Conservation (phyloP, 1,284 basidiomycete species). For the Moniliophthora roreri region DNA sequence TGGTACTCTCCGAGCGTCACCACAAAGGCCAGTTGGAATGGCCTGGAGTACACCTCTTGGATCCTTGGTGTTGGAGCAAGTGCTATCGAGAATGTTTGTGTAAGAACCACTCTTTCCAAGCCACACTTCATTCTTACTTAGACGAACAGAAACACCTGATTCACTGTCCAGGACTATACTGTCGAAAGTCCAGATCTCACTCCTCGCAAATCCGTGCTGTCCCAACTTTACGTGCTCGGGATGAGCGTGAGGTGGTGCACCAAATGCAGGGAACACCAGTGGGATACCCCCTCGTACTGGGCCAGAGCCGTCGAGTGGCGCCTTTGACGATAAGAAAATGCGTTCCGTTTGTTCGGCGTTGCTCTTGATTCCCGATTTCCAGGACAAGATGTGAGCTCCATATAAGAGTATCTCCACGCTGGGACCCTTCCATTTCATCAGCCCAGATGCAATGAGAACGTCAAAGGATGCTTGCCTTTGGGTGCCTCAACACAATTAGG, state of each 20-base stretch:
- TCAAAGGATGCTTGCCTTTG: not conserved
- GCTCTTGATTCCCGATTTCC: slow-evolving; percentile 1
- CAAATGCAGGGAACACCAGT: slow-evolving; percentile 7
- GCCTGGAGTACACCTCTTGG: slow-evolving; percentile 52
- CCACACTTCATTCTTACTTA: slow-evolving; percentile 48
- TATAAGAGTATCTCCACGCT: slow-evolving; percentile 3
- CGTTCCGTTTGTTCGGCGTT: slow-evolving; percentile 2
- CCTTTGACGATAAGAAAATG: slow-evolving; percentile 5
- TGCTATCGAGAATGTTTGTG: slow-evolving; percentile 34
- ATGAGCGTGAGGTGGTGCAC: slow-evolving; percentile 1
- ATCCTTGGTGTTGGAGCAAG: slow-evolving; percentile 63
- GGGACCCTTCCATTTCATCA: not conserved
- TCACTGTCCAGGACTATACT: not conserved
- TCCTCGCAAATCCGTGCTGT: slow-evolving; percentile 6
- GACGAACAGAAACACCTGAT: slow-evolving; percentile 66
- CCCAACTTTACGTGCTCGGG: slow-evolving; percentile 9
- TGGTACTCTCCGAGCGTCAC: slow-evolving; percentile 76
- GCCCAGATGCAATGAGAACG: not conserved
- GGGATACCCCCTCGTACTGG: slow-evolving; percentile 9
- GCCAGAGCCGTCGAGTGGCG: slow-evolving; percentile 4
- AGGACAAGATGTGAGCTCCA: slow-evolving; percentile 8
- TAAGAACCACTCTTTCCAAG: not conserved
- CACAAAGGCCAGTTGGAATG: slow-evolving; percentile 74
- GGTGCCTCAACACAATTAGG: not conserved
- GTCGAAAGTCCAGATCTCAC: slow-evolving; percentile 3